Conservation (phyloP, 1,139 yeast species). For the Barnettozyma hawaiiensis region DNA sequence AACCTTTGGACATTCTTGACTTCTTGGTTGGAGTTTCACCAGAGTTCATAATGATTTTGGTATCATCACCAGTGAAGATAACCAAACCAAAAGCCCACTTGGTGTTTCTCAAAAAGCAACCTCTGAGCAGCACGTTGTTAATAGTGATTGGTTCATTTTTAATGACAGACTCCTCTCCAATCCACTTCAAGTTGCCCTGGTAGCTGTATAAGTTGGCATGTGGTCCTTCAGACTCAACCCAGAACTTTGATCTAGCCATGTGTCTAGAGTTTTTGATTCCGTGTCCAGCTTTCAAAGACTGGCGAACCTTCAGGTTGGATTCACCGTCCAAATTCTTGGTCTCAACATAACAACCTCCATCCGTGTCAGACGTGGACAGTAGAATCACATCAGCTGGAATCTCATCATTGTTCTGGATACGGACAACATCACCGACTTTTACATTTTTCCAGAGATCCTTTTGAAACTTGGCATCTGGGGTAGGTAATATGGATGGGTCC, state of each 20-base stretch:
- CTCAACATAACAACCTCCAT: conserved; percentile 89
- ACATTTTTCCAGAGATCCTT: conserved; percentile 84
- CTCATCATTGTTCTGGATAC: conserved; percentile 83
- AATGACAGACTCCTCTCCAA: conserved; percentile 38
- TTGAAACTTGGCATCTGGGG: conserved; percentile 39
- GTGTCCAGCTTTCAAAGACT: conserved; percentile 67
- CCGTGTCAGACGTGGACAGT: conserved; percentile 77
- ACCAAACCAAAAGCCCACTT: conserved; percentile 91
- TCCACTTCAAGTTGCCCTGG: conserved; percentile 52
- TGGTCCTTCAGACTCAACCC: conserved; percentile 92
- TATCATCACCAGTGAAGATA: conserved; percentile 84
- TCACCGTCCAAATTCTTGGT: conserved; percentile 97
- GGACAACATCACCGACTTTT: conserved; percentile 81
- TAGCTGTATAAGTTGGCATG: conserved; percentile 79
- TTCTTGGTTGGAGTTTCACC: conserved; percentile 91
- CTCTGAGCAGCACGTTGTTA: conserved; percentile 79
- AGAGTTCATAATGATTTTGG: conserved; percentile 89
- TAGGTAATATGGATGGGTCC: conserved; percentile 18
- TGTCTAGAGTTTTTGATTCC: conserved; percentile 62
- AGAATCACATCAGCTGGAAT: conserved; percentile 88
- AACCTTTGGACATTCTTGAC: conserved; percentile 75
- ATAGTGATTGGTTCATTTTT: conserved; percentile 68
- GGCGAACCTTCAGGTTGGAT: conserved; percentile 80
- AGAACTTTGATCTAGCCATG: conserved; percentile 65
- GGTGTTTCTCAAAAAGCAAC: conserved; percentile 84